Base-by-base conservation (phyloP, 2,329 filamentous ascomycete genomes). In the Nemania sp. region DNA sequence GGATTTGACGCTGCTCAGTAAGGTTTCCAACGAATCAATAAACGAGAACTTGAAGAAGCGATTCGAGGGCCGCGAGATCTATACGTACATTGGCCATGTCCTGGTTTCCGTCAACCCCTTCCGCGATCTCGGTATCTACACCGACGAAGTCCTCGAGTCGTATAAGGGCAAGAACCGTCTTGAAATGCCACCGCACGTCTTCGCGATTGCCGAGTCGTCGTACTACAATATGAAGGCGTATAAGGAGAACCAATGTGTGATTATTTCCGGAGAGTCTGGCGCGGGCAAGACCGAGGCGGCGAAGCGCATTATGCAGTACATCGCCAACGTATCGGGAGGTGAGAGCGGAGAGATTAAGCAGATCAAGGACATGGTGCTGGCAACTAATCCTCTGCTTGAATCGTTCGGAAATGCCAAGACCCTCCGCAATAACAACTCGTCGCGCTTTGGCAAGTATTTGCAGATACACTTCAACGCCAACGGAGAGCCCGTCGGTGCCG, bases 161-260 rank as follows among this genome's bases (percentile, higher is more conserved):
- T 99, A 99, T 85, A 92, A 90, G 82, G 95, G 95, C 74, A 98
- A 98, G 87, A 99, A 99, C 83, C 90, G 96, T 73, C 88, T 99
- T 73, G 96, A 99, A 84, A 90, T 93, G 84, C 92, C 94, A 29
- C 96, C 96, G 8, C 96, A 99, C 81, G 96, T 99, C 74, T 99
- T 98, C 80, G 95, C 94, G 69, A 96, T 99, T 77, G 96, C 96
- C 78, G 96, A 99, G 82, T 92, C 95, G 7, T 82, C 94, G 63
- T 99, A 99, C 85, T 98, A 98, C 85, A 98, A 99, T 85, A 98
- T 99, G 96, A 98, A 98, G 81, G 95, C 94, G 54, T 99, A 99
- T 86, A 93, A 93, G 77, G 96, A 98, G 75, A 98, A 98, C 83
- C 96, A 99, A 81, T 98, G 96, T 83, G 95, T 99, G 74, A 99